Percentiles rank a stretch among this genome's conserved stretches.
phyloP scores from a whole-genome alignment of 257 asterid species.

The Solanum appendiculatum region DNA sequence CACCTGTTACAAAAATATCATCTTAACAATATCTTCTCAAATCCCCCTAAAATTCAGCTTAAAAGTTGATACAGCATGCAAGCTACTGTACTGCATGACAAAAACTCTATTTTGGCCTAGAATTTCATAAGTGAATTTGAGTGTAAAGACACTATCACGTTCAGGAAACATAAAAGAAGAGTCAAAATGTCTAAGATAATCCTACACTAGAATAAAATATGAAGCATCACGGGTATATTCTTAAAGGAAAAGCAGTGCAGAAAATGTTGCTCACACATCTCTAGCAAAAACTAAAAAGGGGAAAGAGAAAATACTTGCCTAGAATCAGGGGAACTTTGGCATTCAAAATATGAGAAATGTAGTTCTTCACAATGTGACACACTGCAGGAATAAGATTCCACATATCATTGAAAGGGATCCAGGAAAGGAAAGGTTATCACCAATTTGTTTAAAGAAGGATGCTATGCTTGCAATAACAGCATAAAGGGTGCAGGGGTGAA shows the following conservation, averaged over 20 bases:
- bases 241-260: neutral
- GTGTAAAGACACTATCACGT: neutral
- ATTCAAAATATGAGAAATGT: slow-evolving; percentile 52
- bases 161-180: neutral
- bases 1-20: slow-evolving; percentile 33
- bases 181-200: neutral
- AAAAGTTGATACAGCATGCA: neutral
- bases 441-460: neutral
- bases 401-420: neutral
- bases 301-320: slow-evolving; percentile 30
- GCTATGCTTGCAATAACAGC: neutral
- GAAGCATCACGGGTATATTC: neutral
- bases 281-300: neutral
- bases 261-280: neutral
- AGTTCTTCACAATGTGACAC: slow-evolving; percentile 82
- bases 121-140: neutral
- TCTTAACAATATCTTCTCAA: neutral
- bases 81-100: neutral
- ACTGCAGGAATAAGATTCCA: slow-evolving; percentile 38
- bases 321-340: slow-evolving; percentile 73
- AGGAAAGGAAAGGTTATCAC: neutral
- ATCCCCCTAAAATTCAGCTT: neutral
- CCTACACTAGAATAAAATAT: neutral
- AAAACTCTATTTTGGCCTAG: neutral
- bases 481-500: neutral